Evolutionary conservation across 2,329 filamentous ascomycete species (phyloP), one percentile per base, ranked within the genome.

Genomic region (Botrytis cinerea): DNA sequence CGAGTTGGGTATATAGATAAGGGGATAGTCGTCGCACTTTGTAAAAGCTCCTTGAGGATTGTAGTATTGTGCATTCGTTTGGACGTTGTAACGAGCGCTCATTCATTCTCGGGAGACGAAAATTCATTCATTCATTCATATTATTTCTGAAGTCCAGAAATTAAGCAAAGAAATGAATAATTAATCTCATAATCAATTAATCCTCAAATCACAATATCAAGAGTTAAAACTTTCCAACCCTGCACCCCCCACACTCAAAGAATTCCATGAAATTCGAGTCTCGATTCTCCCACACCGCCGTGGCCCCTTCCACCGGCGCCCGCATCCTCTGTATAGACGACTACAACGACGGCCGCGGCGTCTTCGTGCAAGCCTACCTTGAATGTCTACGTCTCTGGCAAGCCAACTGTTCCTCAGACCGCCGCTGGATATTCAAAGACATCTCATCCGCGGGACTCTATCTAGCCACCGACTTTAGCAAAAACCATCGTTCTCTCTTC

Each of bases 271-370:
- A 57, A 57, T 28, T 57, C 51, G 14, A 28, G 51, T 57, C 51
- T 18, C 51, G n/a, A 16, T 28, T 14, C 14, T 14, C 51, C 51
- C n/a, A 57, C 51, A 57, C 18, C n/a, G n/a, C n/a, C 14, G 51
- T 28, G 51, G n/a, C 51, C 51, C n/a, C 51, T 28, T 16, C 51
- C n/a, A 32, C 51, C 14, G 51, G 16, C n/a, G n/a, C 51, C 51
- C 51, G 51, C 51, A 57, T 57, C 51, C 51, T 57, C 51, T 57
- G 51, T 28, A 18, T 57, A 14, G 51, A 57, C 51, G 51, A 57
- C 51, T 57, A 57, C n/a, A 57, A 57, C 14, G 51, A 57, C 51
- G n/a, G 51, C n/a, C 51, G 51, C n/a, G 51, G 51, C 51, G 51
- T 57, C 7, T 28, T 57, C 51, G 51, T 28, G 7, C 51, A 57